Percentiles rank a stretch among this genome's conserved stretches.
These are phyloP conservation scores for Mimosa pudica DNA, from an alignment of 306 rosid genomes.

Conservation along the genomic window DNA sequence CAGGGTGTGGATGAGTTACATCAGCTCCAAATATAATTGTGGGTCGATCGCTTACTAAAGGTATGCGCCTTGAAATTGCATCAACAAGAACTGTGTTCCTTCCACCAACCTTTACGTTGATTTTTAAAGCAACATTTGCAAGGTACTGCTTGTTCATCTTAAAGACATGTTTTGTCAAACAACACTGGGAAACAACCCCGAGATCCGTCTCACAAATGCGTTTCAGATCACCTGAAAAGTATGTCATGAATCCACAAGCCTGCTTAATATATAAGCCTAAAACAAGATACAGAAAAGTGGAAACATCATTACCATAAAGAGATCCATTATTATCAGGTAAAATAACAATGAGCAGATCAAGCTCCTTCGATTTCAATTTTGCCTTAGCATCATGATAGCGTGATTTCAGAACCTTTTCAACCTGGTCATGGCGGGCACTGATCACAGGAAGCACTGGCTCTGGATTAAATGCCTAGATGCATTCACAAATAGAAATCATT, in stretches of 20 bases:
- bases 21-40: slow-evolving; percentile 99
- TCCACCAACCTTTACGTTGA: slow-evolving; percentile 97
- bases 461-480: slow-evolving; percentile 61
- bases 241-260: not conserved
- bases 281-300: not conserved
- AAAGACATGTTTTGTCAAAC: slow-evolving; percentile 82
- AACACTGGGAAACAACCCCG: slow-evolving; percentile 94
- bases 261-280: not conserved
- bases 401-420: slow-evolving; percentile 76
- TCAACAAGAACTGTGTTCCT: slow-evolving; percentile 95
- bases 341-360: slow-evolving; percentile 87
- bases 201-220: slow-evolving; percentile 96
- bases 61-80: slow-evolving; percentile 87
- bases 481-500: not conserved
- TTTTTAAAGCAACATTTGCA: slow-evolving; percentile 89
- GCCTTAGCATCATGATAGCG: slow-evolving; percentile 76
- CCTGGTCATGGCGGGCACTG: slow-evolving; percentile 85
- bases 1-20: slow-evolving; percentile 99
- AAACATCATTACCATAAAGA: slow-evolving; percentile 69
- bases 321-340: slow-evolving; percentile 95
- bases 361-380: slow-evolving; percentile 63
- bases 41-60: slow-evolving; percentile 88
- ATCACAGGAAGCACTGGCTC: slow-evolving; percentile 75
- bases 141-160: slow-evolving; percentile 90
- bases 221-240: slow-evolving; percentile 78